phyloP scores from a whole-genome alignment of 169 alveolate species.

The Plasmodium chabaudi region DNA sequence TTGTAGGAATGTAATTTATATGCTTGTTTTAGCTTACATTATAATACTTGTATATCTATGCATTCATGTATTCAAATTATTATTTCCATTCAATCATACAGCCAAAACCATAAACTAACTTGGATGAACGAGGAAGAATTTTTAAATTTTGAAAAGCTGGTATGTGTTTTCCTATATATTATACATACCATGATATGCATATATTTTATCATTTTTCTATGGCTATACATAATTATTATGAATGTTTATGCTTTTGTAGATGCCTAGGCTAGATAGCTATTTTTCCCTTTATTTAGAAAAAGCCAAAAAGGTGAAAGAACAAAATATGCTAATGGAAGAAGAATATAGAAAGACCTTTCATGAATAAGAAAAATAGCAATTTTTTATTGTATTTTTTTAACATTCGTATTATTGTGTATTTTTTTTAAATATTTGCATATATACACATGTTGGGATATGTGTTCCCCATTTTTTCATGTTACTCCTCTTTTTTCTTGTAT shows the following conservation, averaged over 20 bases:
- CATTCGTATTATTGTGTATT: not conserved
- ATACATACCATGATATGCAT: not conserved
- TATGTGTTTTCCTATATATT: not conserved
- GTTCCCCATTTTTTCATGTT: not conserved
- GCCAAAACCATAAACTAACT: constrained; percentile 42
- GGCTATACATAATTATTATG: no score
- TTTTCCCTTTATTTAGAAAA: constrained; percentile 69
- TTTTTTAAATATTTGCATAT: no score
- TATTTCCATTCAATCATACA: not conserved
- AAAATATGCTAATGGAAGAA: constrained; percentile 30
- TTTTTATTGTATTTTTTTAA: not conserved
- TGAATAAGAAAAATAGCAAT: constrained; percentile 11
- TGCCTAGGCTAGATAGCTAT: constrained; percentile 67
- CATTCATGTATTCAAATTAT: not conserved
- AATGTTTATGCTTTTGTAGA: constrained; percentile 4
- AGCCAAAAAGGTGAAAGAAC: constrained; percentile 63
- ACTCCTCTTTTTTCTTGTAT: not conserved
- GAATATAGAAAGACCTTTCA: constrained; percentile 57
- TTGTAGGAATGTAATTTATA: not conserved
- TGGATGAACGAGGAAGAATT: constrained; percentile 61
- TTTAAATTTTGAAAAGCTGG: constrained; percentile 48
- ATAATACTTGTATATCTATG: not conserved
- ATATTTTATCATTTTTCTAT: not conserved
- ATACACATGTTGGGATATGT: no score
- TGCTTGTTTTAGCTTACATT: no score